Base-by-base conservation (phyloP, 1,284 basidiomycete species). In the Cryptococcus hybrid region DNA sequence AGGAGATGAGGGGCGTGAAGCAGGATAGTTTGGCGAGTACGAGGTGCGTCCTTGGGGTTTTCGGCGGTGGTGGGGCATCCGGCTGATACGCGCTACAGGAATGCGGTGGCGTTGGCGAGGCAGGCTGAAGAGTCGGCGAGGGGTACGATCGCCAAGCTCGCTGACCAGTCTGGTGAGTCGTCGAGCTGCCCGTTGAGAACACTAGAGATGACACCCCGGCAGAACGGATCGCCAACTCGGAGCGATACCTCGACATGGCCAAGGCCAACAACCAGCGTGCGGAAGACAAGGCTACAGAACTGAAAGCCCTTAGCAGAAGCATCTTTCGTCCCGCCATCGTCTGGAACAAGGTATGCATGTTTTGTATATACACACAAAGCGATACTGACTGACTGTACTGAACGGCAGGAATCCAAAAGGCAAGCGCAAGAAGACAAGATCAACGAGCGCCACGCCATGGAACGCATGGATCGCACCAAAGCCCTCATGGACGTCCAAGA, bases 121-220 rank as follows among this genome's bases (percentile, higher is more conserved):
- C 92, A 99, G 77, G 92, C 95, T 1, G 95, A 98, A 77, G 96
- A 99, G 78, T 96, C 90, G 6, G 96, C 92, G 24, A 81, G 89
- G 55, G 88, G 87, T 63, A 99, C 95, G 11, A 79, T 99, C 47
- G 81, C 80, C 63, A 89, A 86, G 71, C 84, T 99, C 13, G 94
- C 90, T n/a, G 88, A 92, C 66, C 96, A 99, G 80, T 97, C 93
- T 47, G 94, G 94, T 94, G 63, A 56, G 85, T 78, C 0, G 11
- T 18, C 36, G 24, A 24, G 24, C 24, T 24, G 24, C 24, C 24
- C 24, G 24, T 24, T 24, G 24, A 24, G 24, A 24, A 24, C 24
- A 24, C 24, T 24, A 37, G 15, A 12, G 44, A 49, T 49, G 45
- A 61, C 50, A 18, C 30, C 43, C 9, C 37, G 3, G n/a, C 58